Conservation (phyloP, 1,284 basidiomycete genomes). For the Kwoniella shivajii region DNA sequence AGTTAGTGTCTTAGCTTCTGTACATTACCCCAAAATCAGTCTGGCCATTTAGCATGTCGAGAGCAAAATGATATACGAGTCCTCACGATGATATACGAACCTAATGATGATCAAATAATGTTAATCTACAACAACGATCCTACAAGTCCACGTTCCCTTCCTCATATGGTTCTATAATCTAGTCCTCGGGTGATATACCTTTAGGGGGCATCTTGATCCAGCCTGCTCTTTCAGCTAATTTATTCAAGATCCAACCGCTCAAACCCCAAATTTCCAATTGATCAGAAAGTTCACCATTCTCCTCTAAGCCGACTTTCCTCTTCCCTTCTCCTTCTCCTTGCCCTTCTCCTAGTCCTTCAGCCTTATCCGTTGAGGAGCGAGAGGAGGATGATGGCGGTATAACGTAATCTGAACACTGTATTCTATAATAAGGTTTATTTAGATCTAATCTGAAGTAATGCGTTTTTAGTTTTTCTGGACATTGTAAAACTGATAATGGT, state of each 20-base stretch:
- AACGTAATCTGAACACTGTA: constrained; percentile 34
- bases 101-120: too few relatives aligned
- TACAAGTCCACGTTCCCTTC: too few relatives aligned
- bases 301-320: neutral
- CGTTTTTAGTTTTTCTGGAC: constrained; percentile 20
- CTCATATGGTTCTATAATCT: neutral
- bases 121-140: too few relatives aligned
- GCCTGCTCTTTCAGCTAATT: constrained; percentile 31
- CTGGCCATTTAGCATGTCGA: too few relatives aligned
- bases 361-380: too few relatives aligned
- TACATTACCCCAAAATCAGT: too few relatives aligned
- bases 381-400: neutral
- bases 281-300: constrained; percentile 1
- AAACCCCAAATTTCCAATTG: constrained; percentile 49
- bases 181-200: constrained; percentile 17
- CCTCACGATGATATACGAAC: too few relatives aligned
- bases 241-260: constrained; percentile 48
- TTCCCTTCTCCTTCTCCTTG: neutral
- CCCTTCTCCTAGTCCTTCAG: neutral
- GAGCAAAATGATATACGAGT: too few relatives aligned
- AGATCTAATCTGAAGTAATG: constrained; percentile 45
- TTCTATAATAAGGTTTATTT: constrained; percentile 41
- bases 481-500: constrained; percentile 30
- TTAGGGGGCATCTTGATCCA: constrained; percentile 34
- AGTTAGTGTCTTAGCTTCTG: too few relatives aligned